Percentiles rank a stretch among this genome's conserved stretches.
phyloP scores from a whole-genome alignment of 371 early-diverging fungal species.

The Mucor piriformis region DNA sequence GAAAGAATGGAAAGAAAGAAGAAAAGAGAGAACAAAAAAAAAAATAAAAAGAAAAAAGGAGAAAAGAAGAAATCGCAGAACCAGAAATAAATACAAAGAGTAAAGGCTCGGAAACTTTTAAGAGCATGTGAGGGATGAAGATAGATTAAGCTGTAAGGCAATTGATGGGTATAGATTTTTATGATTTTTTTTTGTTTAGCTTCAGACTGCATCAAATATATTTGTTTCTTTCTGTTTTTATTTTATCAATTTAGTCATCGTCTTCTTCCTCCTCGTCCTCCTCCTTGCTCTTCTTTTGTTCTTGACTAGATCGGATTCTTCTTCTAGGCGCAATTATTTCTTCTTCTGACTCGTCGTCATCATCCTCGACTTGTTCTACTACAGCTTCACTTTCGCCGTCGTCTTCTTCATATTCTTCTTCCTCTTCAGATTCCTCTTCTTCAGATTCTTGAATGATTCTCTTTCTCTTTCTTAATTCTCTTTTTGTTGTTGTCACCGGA shows the following conservation, averaged over 20 bases:
- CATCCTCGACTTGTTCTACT: not conserved
- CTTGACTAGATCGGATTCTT: not conserved
- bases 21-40: slow-evolving; percentile 5
- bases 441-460: slow-evolving; percentile 7
- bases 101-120: slow-evolving; percentile 16
- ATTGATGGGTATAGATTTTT: not conserved
- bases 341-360: not conserved
- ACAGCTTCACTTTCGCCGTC: not conserved
- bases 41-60: slow-evolving; percentile 21
- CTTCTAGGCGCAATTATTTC: not conserved
- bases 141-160: slow-evolving; percentile 3
- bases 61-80: not conserved
- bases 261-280: slow-evolving; percentile 5
- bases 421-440: not conserved
- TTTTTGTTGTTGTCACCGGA: not conserved
- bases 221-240: not conserved
- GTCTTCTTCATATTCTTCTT: not conserved
- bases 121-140: slow-evolving; percentile 1
- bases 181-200: slow-evolving; percentile 6
- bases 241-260: slow-evolving; percentile 5
- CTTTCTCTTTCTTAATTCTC: slow-evolving; percentile 12
- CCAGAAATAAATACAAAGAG: not conserved
- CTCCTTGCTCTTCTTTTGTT: not conserved
- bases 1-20: not conserved
- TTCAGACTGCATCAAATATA: slow-evolving; percentile 8